Percentiles rank a stretch among this genome's conserved stretches.
Conservation (phyloP, 768 basidiomycete genomes). For the Mycena leptocephala region DNA sequence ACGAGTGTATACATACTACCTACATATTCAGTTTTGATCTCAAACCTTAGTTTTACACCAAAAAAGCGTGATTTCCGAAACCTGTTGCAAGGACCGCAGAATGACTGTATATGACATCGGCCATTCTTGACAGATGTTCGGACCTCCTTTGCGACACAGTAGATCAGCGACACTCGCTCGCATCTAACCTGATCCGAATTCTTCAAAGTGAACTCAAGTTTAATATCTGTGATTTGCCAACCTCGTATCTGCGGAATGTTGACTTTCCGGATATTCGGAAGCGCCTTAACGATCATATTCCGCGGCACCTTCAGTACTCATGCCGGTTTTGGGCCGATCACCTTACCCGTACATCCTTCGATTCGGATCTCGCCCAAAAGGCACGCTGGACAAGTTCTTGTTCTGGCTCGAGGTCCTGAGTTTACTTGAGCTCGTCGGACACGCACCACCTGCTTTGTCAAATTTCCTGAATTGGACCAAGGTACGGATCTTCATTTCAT, state of each 20-base stretch:
- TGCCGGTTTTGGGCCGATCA: slow-evolving; percentile 4
- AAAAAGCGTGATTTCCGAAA: too few relatives aligned
- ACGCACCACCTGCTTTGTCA: neutral
- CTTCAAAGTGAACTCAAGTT: neutral
- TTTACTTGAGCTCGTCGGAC: neutral
- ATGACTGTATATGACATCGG: slow-evolving; percentile 2
- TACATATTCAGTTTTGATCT: too few relatives aligned
- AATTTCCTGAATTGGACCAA: neutral
- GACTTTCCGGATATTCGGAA: neutral
- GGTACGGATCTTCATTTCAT: neutral
- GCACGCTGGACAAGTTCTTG: neutral
- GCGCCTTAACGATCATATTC: neutral
- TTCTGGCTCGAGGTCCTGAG: slow-evolving; percentile 23
- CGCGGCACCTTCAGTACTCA: neutral
- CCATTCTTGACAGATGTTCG: neutral
- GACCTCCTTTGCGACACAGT: neutral
- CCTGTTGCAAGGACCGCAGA: too few relatives aligned
- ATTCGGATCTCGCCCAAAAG: neutral
- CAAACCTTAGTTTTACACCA: too few relatives aligned
- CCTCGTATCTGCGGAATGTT: neutral
- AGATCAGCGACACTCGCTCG: neutral
- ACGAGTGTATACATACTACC: too few relatives aligned
- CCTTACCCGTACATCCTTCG: neutral
- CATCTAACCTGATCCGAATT: neutral
- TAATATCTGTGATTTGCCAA: slow-evolving; percentile 4